A percentile compares a stretch with the other conserved stretches of the same genome.
phyloP scores from a whole-genome alignment of 345 rosid genomes.

The Populus pruinosa region DNA sequence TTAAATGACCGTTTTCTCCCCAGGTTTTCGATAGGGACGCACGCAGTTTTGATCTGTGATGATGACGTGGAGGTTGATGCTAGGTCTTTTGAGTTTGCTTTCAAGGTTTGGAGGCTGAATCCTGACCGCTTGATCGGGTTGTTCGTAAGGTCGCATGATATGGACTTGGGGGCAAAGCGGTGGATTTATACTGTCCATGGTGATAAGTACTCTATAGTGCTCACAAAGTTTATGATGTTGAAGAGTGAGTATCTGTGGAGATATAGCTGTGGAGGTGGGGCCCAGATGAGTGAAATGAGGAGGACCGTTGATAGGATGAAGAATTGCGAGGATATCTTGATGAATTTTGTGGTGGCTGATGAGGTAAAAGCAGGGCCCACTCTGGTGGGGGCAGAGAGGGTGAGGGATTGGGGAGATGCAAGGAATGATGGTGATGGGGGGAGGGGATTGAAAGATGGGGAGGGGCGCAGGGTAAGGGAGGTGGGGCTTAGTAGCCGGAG shows the following conservation, averaged over 20 bases:
- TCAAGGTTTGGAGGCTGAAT: slow-evolving; percentile 52
- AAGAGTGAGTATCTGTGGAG: slow-evolving; percentile 45
- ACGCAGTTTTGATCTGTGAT: slow-evolving; percentile 58
- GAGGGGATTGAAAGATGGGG: slow-evolving; percentile 8
- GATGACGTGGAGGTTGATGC: slow-evolving; percentile 61
- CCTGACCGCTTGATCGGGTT: slow-evolving; percentile 49
- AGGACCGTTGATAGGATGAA: slow-evolving; percentile 45
- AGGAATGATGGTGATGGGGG: slow-evolving; percentile 38
- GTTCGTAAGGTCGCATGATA: slow-evolving; percentile 60
- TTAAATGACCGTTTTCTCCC: slow-evolving; percentile 68
- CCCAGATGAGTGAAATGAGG: slow-evolving; percentile 48
- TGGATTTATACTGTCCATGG: slow-evolving; percentile 82
- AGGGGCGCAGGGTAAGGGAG: slow-evolving; percentile 28
- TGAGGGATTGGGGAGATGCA: slow-evolving; percentile 74
- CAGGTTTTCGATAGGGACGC: slow-evolving; percentile 39
- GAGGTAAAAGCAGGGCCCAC: slow-evolving; percentile 49
- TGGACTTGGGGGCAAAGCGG: slow-evolving; percentile 40
- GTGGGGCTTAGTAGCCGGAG: slow-evolving; percentile 69
- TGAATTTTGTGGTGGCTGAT: slow-evolving; percentile 69
- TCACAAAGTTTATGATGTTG: slow-evolving; percentile 71
- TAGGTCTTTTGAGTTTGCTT: slow-evolving; percentile 49
- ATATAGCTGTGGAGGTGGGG: slow-evolving; percentile 61
- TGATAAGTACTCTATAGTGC: slow-evolving; percentile 57
- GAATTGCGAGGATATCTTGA: slow-evolving; percentile 72
- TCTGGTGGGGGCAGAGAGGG: slow-evolving; percentile 62